Evolutionary conservation across 768 basidiomycete genomes (phyloP), one percentile per base, ranked within the genome.

Genomic region (Leccinum boreale): DNA sequence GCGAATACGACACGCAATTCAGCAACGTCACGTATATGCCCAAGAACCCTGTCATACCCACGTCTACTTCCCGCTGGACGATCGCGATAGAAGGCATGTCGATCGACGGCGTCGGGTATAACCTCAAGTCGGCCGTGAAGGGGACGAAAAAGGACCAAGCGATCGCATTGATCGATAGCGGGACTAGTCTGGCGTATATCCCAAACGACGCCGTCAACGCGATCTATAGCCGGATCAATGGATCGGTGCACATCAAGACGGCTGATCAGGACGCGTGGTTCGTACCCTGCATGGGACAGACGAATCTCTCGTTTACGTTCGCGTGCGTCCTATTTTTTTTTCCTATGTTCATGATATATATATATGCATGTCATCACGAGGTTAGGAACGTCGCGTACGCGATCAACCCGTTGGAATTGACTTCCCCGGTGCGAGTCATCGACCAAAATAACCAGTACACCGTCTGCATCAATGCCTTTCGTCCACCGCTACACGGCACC

Each of bases 381-480:
- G 36, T 7, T 50, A 75, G 77, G 9, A 70, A 65, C 31, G 64
- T 70, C 50, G 46, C 63, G 12, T 78, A 72, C 54, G 65, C 77
- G 12, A 70, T 81, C 50, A 77, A 81, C 53, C 79, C 80, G 21
- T 69, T 81, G 42, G 80, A 81, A 52, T 54, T 81, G 33, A 74
- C 69, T 21, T 68, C 67, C 7, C 69, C 75, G 23, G 58, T 60
- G 7, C 59, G 66, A 2, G 67, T 74, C 45, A 36, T 60, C 4
- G 56, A 61, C 4, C 50, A 67, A 17, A 73, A 74, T 5, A 59
- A 73, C 2, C 66, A 74, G 8, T 74, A 74, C 53, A 75, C 76
- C 1, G 73, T 76, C 45, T 81, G 80, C 62, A 55, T 73, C 19
- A 70, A 72, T 19, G 59, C 77, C 1, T 71, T 78, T 45, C 70